phyloP scores from a whole-genome alignment of 352 stramenopile genomes.

The Globisporangium rhizosaccharum region DNA sequence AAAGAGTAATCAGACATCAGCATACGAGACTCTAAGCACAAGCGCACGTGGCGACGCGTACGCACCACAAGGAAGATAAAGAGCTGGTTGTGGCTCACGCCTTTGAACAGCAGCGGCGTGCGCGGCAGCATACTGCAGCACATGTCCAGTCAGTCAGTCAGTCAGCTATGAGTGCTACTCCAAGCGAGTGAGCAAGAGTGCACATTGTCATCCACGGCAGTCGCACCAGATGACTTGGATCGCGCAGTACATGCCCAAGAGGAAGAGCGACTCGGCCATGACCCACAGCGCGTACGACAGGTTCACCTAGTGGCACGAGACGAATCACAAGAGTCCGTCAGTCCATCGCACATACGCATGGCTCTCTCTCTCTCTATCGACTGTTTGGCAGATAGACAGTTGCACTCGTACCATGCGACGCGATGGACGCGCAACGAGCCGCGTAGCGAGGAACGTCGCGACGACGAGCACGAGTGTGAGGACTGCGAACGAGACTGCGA shows the following conservation, averaged over 20 bases:
- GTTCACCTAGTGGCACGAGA: slow-evolving; percentile 38
- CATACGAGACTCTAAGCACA: neutral
- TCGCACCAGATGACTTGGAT: slow-evolving; percentile 65
- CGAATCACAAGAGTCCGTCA: neutral
- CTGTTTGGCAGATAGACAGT: neutral
- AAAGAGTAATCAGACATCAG: neutral
- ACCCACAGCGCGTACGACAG: slow-evolving; percentile 78
- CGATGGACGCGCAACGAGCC: slow-evolving; percentile 53
- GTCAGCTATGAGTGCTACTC: neutral
- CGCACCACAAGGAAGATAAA: slow-evolving; percentile 79
- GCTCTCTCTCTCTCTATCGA: neutral
- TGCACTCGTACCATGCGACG: slow-evolving; percentile 53
- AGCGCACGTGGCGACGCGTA: too few relatives aligned
- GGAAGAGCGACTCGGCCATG: slow-evolving; percentile 51
- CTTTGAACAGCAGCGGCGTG: slow-evolving; percentile 59
- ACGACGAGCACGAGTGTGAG: slow-evolving; percentile 37
- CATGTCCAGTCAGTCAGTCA: neutral
- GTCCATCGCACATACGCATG: too few relatives aligned
- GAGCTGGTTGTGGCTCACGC: slow-evolving; percentile 79
- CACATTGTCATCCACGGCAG: neutral
- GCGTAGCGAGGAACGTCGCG: slow-evolving; percentile 51
- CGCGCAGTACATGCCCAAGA: slow-evolving; percentile 48
- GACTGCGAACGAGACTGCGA: slow-evolving; percentile 35
- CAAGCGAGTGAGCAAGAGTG: neutral
- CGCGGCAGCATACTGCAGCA: slow-evolving; percentile 48